Conservation (phyloP, 2,329 filamentous ascomycete genomes). For the Penicillium sp. region DNA sequence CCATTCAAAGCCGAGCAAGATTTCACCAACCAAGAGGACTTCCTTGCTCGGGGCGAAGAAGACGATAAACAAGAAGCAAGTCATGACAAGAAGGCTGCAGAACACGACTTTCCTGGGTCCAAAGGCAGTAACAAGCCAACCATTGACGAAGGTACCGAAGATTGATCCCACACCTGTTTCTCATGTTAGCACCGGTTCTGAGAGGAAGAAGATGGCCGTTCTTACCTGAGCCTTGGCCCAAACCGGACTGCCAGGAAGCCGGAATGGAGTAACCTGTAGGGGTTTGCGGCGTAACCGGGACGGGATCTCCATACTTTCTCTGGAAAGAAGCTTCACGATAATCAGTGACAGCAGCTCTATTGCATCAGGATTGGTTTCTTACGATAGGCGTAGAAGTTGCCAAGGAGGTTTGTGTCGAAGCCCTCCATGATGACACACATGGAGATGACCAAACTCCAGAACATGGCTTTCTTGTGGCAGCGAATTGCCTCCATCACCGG, state of each 20-base stretch:
- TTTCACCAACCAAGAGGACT: slow-evolving; percentile 34
- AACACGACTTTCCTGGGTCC: background rate
- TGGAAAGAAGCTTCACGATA: background rate
- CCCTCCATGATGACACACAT: background rate
- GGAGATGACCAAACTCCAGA: background rate
- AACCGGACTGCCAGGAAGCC: background rate
- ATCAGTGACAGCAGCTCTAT: background rate
- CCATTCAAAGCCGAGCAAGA: slow-evolving; percentile 38
- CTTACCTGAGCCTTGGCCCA: background rate
- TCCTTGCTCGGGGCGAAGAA: slow-evolving; percentile 42
- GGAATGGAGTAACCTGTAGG: background rate
- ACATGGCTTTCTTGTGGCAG: background rate
- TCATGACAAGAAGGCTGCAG: slow-evolving; percentile 2
- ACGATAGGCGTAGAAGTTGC: background rate
- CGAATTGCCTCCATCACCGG: slow-evolving; percentile 23
- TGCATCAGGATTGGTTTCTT: background rate
- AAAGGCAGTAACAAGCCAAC: background rate
- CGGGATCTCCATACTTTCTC: background rate
- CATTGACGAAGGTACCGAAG: background rate
- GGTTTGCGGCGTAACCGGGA: background rate
- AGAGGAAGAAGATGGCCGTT: background rate
- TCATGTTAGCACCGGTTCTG: no score
- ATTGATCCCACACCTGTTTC: background rate
- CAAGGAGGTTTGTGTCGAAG: background rate
- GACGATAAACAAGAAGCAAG: slow-evolving; percentile 34